phyloP scores from a whole-genome alignment of 805 yeast genomes.

The Candida germanica region DNA sequence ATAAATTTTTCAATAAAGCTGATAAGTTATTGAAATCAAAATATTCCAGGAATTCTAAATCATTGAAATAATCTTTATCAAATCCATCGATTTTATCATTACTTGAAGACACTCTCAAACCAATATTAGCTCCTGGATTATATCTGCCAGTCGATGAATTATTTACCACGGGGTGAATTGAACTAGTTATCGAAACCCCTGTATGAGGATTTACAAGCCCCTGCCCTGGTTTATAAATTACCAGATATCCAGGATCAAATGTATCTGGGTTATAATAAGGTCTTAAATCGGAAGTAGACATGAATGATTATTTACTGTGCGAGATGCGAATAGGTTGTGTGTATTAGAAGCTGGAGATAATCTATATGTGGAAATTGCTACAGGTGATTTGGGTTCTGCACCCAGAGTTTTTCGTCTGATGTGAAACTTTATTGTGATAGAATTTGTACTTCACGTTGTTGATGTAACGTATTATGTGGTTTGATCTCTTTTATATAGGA shows the following conservation, averaged over 20 bases:
- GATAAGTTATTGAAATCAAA: conserved; percentile 57
- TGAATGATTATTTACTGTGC: too few relatives aligned
- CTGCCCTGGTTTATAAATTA: conserved; percentile 56
- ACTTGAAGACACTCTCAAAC: conserved; percentile 9
- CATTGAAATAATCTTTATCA: conserved; percentile 48
- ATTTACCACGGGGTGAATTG: conserved; percentile 18
- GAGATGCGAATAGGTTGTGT: too few relatives aligned
- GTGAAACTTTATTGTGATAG: too few relatives aligned
- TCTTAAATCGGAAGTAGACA: conserved; percentile 33
- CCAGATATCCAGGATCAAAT: conserved; percentile 62
- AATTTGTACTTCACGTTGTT: too few relatives aligned
- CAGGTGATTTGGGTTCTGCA: too few relatives aligned
- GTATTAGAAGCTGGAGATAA: too few relatives aligned
- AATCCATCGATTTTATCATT: conserved; percentile 8
- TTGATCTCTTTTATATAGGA: too few relatives aligned
- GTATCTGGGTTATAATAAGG: conserved; percentile 72
- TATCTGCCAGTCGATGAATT: conserved; percentile 11
- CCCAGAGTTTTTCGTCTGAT: background rate
- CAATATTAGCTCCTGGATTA: conserved; percentile 15
- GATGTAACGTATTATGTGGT: too few relatives aligned
- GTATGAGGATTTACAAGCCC: conserved; percentile 53
- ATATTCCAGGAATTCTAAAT: conserved; percentile 64
- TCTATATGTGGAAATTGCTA: too few relatives aligned
- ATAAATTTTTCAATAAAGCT: conserved; percentile 54
- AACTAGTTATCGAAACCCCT: conserved; percentile 31